Base-by-base conservation (phyloP, 2,329 filamentous ascomycete species). In the Chaetomium sp. region DNA sequence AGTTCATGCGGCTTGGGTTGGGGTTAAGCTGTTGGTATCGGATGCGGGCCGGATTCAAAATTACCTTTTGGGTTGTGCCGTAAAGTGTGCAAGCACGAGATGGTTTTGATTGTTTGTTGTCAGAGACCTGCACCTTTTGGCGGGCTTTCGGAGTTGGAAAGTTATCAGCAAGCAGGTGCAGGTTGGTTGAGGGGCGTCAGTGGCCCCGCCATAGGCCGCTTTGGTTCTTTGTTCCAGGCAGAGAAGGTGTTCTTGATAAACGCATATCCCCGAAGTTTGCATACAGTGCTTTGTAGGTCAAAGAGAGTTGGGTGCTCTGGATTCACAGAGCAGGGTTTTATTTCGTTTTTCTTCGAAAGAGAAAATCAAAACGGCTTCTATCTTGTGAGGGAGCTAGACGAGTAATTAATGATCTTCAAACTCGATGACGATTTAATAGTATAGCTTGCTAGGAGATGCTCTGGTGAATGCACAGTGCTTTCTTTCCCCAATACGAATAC, bases 1-100 rank as follows among this genome's bases (percentile, higher is more conserved):
- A 27, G 19, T 27, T 27, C 19, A 27, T 27, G 19, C 54, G 42
- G 35, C 54, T 54, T 58, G 46, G 45, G 49, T 37, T 27, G 19
- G 40, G 38, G 35, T 27, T 27, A 42, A 40, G 32, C 8, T 49
- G 32, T 48, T 59, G 46, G 52, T 52, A 54, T 54, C 51, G 49
- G 47, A 44, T 43, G 11, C 43, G 10, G 35, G 53, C 46, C 43
- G 48, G 8, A 10, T 38, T 41, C 9, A 12, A 14, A 48, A 9
- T 35, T 14, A 6, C 33, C 54, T 12, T 52, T 52, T 27, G 3
- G 19, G 6, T 37, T 45, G 6, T 3, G 33, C 12, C 33, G n/a
- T 14, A 38, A 6, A 34, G 19, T 27, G 19, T 27, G 19, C 19
- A 27, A 27, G 19, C 19, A 27, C 2, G 19, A 27, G 19, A 27